These are phyloP conservation scores for Lonicera japonica DNA, from an alignment of 129 eudicot genomes.

Conservation along the genomic window DNA sequence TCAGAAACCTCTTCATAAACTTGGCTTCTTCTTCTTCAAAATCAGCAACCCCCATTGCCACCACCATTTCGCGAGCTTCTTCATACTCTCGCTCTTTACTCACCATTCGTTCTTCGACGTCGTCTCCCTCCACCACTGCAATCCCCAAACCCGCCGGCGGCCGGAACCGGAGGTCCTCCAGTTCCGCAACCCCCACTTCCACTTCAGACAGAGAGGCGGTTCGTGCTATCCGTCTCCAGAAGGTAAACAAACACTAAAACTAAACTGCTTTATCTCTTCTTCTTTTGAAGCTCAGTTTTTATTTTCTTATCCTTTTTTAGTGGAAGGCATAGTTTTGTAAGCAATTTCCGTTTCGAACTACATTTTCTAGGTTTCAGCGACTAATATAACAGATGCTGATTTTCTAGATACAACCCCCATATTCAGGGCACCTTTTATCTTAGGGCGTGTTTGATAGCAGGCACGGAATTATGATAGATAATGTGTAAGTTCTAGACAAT, in stretches of 20 bases:
- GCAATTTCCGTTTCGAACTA: not conserved
- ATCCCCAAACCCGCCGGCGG: conserved; percentile 31
- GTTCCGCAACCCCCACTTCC: conserved; percentile 32
- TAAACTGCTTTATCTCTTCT: not conserved
- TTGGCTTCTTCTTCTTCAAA: conserved; percentile 30
- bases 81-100: conserved; percentile 2
- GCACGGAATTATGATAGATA: too few species aligned
- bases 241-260: too few species aligned
- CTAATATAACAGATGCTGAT: not conserved
- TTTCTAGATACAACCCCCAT: too few species aligned
- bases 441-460: too few species aligned
- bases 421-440: too few species aligned
- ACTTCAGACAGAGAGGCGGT: conserved; percentile 90
- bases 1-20: conserved; percentile 41
- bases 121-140: conserved; percentile 25
- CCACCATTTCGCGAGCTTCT: conserved; percentile 6
- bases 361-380: not conserved
- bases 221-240: conserved; percentile 80
- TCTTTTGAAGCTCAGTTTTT: not conserved
- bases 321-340: not conserved
- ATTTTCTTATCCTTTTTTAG: not conserved
- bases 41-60: conserved; percentile 5
- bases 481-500: too few species aligned
- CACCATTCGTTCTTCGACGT: too few species aligned
- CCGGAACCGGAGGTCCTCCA: conserved; percentile 40